Evolutionary conservation across 2,329 filamentous ascomycete species (phyloP), one percentile per base, ranked within the genome.

Genomic region (Colletotrichum lini): DNA sequence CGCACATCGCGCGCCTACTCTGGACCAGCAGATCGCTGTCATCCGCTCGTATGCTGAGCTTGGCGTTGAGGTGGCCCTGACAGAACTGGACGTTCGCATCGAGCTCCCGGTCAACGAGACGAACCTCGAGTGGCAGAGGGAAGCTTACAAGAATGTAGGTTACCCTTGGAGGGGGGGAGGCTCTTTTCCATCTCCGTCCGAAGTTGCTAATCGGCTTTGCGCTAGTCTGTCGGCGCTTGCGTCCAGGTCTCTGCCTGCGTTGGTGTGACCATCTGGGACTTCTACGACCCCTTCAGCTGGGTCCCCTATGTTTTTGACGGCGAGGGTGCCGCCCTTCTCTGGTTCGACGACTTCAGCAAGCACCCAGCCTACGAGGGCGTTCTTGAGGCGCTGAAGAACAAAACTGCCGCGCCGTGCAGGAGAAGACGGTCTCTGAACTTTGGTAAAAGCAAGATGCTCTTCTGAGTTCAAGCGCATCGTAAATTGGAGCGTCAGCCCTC

Each of bases 61-160:
- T 1, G 84, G 82, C 2, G 79, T 88, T 4, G 87, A 90, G 64
- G 84, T 88, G 2, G 87, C 86, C 4, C 79, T 87, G 61, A 90
- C 88, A 2, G 88, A 90, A 78, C 78, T 89, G 23, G 88, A 90
- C 74, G 84, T 89, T 26, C 79, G 87, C 26, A 79, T 85, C 30
- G 58, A 75, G 35, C 64, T 77, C 9, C 80, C 80, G 1, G 35
- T 74, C 44, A 79, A 78, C 52, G 75, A 75, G 67, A 76, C 75
- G 8, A 78, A 74, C 66, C 68, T 81, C 23, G 76, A 72, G 45
- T 74, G 73, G 75, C 80, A 81, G 73, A 77, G 73, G 56, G 71
- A 75, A 21, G 77, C 74, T 47, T 81, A 80, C 71, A 61, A 70
- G 21, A 52, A 63, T 15, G 66, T 70, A 49, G 21, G 66, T 45